Percentiles rank a stretch among this genome's conserved stretches.
These are phyloP conservation scores for Carex pumila DNA, from an alignment of 176 grass and related monocot genomes.

Conservation along the genomic window DNA sequence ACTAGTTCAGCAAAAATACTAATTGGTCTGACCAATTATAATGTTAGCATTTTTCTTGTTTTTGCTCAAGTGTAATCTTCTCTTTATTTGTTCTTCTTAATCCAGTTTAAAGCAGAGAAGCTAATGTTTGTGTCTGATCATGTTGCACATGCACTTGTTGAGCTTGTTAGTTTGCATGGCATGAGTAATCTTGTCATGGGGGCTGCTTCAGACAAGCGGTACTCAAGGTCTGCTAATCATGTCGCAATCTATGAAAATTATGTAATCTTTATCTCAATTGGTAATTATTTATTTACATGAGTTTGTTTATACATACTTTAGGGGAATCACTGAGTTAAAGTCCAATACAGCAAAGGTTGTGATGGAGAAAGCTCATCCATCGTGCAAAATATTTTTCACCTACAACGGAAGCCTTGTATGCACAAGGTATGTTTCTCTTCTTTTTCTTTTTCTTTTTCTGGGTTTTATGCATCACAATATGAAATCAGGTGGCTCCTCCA, in stretches of 20 bases:
- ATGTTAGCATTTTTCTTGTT: neutral
- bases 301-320: neutral
- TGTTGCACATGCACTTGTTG: slow-evolving; percentile 28
- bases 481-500: no score
- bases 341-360: neutral
- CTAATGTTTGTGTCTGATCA: slow-evolving; percentile 52
- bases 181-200: slow-evolving; percentile 44
- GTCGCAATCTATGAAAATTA: neutral
- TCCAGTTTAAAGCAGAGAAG: slow-evolving; percentile 47
- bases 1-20: neutral
- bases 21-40: neutral
- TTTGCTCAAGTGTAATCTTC: neutral
- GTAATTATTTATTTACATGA: neutral
- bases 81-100: neutral
- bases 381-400: neutral
- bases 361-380: neutral
- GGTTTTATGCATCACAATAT: neutral
- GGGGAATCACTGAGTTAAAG: neutral
- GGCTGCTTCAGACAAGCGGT: slow-evolving; percentile 44
- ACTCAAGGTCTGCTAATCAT: slow-evolving; percentile 36
- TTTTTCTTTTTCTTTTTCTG: neutral
- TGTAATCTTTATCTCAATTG: neutral
- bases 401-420: neutral
- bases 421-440: neutral
- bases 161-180: slow-evolving; percentile 31